Base-by-base conservation (phyloP, 176 grass and related monocot species). In the Triticum urartu region DNA sequence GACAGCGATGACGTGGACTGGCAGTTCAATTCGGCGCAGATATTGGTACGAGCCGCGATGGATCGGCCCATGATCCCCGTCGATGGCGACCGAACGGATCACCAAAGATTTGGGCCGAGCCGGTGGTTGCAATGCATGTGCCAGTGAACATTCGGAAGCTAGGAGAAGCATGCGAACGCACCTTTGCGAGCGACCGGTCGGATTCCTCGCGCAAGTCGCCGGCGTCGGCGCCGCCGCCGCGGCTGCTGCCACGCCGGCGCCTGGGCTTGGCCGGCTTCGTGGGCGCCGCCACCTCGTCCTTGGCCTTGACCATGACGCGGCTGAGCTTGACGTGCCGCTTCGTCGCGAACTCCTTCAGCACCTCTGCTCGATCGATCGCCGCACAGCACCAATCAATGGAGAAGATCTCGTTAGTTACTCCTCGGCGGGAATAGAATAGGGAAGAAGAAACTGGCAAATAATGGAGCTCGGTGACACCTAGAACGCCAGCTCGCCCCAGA, bases 301-400 rank as follows among this genome's bases (percentile, higher is more conserved):
- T 90, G 78, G 73, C 54, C 83, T 90, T 84, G 39, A 83, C 36
- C 47, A 86, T 87, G 61, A 92, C 84, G 36, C 93, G 93, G 89
- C 91, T 98, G 66, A 95, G 85, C 84, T 90, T 98, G 21, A 95
- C 74, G 15, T 89, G 91, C 79, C 85, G 89, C 89, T 95, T 98
- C n/a, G 93, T 91, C 18, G 91, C 89, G 72, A 98, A 93, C 85
- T 95, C 93, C 75, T 85, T 83, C 67, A 98, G 87, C 68, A 98
- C 95, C 87, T 98, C 95, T 98, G 87, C 13, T 30, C 3, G 22
- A 75, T 30, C 3, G 40, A 75, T 47, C 11, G 20, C 13, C 36
- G 48, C 39, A 79, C 5, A 21, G 0, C 1, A 6, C 6, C 10
- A 11, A 3, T 21, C 12, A 67, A 59, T 6, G 33, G 34, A 63